Conservation (phyloP, 2,329 filamentous ascomycete species). For the Arthrobotrys sinensis region DNA sequence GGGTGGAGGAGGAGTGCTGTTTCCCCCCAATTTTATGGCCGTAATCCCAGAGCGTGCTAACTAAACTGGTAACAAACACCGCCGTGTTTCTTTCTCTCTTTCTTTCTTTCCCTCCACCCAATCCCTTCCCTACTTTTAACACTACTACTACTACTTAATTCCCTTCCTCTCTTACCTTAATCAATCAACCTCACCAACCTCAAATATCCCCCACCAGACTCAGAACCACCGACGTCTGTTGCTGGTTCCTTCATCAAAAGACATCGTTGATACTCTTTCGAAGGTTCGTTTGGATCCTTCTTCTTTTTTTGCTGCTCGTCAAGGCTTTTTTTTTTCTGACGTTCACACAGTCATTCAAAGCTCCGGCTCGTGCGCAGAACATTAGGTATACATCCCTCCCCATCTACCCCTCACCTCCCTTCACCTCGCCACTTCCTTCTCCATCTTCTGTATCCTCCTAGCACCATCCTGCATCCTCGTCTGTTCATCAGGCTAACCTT, state of each 20-base stretch:
- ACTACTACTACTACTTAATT: no score
- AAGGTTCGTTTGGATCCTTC: slow-evolving; percentile 39
- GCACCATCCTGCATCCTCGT: slow-evolving; percentile 61
- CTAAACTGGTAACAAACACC: no score
- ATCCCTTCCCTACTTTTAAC: no score
- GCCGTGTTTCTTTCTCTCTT: no score
- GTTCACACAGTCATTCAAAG: slow-evolving; percentile 4
- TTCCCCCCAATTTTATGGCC: no score
- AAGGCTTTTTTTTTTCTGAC: slow-evolving; percentile 14
- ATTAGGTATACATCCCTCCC: slow-evolving; percentile 55
- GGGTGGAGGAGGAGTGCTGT: no score
- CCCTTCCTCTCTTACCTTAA: background rate
- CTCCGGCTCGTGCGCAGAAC: slow-evolving; percentile 60
- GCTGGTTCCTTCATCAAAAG: slow-evolving; percentile 27
- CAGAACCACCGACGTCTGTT: background rate
- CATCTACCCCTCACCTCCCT: slow-evolving; percentile 43
- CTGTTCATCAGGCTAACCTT: slow-evolving; percentile 64
- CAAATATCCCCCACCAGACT: background rate
- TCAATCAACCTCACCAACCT: slow-evolving; percentile 24
- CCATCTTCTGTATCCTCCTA: slow-evolving; percentile 57
- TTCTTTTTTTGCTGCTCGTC: slow-evolving; percentile 28
- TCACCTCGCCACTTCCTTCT: background rate
- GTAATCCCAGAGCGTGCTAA: no score
- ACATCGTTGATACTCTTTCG: background rate
- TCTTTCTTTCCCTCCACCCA: no score